These are phyloP conservation scores for Blastosporella zonata DNA, from an alignment of 1,284 basidiomycete genomes.

Conservation along the genomic window DNA sequence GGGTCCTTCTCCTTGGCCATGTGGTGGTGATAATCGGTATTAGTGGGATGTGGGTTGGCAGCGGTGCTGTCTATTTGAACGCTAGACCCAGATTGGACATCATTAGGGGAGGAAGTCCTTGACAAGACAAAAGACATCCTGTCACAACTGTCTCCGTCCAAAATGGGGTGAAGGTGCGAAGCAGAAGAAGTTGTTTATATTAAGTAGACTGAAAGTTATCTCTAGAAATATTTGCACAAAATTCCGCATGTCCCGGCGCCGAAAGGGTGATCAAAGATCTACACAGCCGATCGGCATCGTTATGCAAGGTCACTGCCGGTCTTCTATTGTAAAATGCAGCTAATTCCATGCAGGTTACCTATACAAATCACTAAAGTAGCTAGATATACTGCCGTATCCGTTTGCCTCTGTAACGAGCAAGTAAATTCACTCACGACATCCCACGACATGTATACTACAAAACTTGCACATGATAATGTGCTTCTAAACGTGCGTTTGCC, in stretches of 20 bases:
- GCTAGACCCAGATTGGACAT: background rate
- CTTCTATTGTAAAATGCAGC: no score
- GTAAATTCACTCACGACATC: no score
- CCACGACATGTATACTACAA: no score
- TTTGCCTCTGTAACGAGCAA: no score
- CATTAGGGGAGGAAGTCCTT: slow-evolving; percentile 17
- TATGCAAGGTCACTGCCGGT: background rate
- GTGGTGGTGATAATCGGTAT: slow-evolving; percentile 29
- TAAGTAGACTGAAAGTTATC: background rate
- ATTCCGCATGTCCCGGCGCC: slow-evolving; percentile 6
- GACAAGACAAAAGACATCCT: slow-evolving; percentile 25
- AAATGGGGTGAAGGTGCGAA: background rate
- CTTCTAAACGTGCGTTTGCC: no score
- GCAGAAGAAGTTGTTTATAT: background rate
- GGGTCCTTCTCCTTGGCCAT: slow-evolving; percentile 47
- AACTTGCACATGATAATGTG: no score
- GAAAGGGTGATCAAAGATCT: background rate
- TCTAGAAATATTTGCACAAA: background rate
- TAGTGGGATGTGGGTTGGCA: slow-evolving; percentile 6
- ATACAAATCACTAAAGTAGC: no score
- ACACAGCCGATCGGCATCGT: slow-evolving; percentile 5
- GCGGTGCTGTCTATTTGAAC: slow-evolving; percentile 21
- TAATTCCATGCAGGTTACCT: no score
- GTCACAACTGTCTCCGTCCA: slow-evolving; percentile 1
- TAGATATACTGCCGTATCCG: no score